Base-by-base conservation (phyloP, 2,329 filamentous ascomycete genomes). In the Curvularia eragrostidis region DNA sequence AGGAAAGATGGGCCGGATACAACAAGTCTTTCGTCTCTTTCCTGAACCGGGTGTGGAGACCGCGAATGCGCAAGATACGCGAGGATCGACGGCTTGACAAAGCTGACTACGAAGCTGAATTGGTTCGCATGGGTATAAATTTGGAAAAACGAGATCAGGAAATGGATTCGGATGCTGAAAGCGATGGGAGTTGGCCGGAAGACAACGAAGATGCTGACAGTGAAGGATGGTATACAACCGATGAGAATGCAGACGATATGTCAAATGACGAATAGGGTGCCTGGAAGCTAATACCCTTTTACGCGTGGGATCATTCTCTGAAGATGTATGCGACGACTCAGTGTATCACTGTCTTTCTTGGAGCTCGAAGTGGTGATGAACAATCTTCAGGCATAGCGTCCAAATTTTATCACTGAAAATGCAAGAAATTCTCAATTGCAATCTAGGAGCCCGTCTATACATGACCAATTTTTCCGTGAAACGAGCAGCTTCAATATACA, bases 181-280 rank as follows among this genome's bases (percentile, higher is more conserved):
- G 44, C 18, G 9, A 47, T 34, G 28, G 19, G 34, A 21, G 19
- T 23, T 47, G 28, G 28, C 3, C 44, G 44, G 28, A 34, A 2
- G 28, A 34, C 1, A 21, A 19, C 15, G 28, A 47, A n/a, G 44
- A 47, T 23, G 18, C 28, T n/a, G 28, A 47, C 18, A 34, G 44
- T 12, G 44, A 47, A 7, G 44, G 44, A 32, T 47, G 28, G 28
- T 47, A 47, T 3, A 47, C 44, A 23, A 47, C 44, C 19, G 44
- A 34, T 12, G 28, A 34, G 44, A 28, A 47, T 7, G 18, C 2
- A 8, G 44, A 34, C 13, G 44, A 47, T 4, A 5, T 8, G 10
- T 8, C 19, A 19, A 13, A 23, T 21, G 18, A 34, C 3, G 12
- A 28, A 15, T 3, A 23, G 15, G 18, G 18, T 2, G 12, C 0